A percentile compares a stretch with the other conserved stretches of the same genome.
Conservation (phyloP, 495 filamentous ascomycete genomes). For the Talaromyces nanjingensis region DNA sequence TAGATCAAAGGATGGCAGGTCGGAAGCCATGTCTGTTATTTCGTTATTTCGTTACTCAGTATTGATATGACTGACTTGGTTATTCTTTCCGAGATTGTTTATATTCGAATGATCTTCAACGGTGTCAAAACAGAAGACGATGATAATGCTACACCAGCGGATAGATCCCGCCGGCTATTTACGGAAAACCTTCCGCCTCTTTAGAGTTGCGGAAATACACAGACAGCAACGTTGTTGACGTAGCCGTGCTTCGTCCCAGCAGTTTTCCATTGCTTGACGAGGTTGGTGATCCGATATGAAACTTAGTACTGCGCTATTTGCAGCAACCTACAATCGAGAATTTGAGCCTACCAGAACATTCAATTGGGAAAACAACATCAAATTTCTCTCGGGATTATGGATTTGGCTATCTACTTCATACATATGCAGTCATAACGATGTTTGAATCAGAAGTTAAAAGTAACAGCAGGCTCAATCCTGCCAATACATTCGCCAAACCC, state of each 20-base stretch:
- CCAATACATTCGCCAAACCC: constrained; percentile 71
- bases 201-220: background rate
- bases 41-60: background rate
- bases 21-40: constrained; percentile 1
- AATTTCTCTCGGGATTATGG: background rate
- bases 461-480: constrained; percentile 41
- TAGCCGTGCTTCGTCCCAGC: background rate
- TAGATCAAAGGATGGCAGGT: constrained; percentile 18
- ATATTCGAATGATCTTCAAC: background rate
- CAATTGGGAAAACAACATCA: background rate
- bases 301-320: background rate
- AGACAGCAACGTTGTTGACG: background rate
- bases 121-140: background rate
- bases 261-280: background rate
- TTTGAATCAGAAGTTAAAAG: background rate
- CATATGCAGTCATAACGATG: background rate
- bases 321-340: background rate
- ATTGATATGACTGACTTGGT: background rate
- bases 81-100: background rate
- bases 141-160: background rate
- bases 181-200: constrained; percentile 1
- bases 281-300: background rate
- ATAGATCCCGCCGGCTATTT: background rate
- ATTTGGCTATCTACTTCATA: background rate
- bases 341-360: background rate